Evolutionary conservation across 164 flowering plant species (phyloP), one percentile per base, ranked within the genome.

Genomic region (Taxillus chinensis): DNA sequence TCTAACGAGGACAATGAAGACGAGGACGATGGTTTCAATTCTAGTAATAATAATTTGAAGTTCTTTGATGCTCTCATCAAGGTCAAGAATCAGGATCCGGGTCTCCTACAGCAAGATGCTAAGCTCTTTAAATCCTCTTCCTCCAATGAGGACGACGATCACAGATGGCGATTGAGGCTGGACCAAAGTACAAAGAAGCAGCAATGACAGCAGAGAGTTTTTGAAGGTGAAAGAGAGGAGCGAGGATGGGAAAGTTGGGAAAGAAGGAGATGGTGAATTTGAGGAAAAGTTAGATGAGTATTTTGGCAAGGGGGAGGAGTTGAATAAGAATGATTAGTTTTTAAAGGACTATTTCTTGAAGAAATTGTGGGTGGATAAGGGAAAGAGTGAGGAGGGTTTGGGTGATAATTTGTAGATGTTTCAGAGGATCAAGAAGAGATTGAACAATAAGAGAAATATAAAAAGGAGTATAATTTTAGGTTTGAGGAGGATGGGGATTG

Each of bases 351-450:
- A 61, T 68, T 76, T 87, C 17, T 7, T 41, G 77, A 86, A 86
- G 3, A 80, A 79, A 62, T 61, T 78, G 86, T 90, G 92, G 93
- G 46, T 77, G 5, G 84, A 73, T 38, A 71, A 83, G 69, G 79
- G 67, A 27, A 61, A 60, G 16, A 71, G 72, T 63, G 72, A 57
- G 17, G 62, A 65, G 37, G 54, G 49, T 39, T 42, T 58, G 39
- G 67, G 39, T n/a, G 82, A 72, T 5, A 86, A 82, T 55, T 58
- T 78, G 55, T 57, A 63, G 39, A 72, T 37, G 10, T 3, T 83
- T 5, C 79, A 75, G 87, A 81, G 60, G 96, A 92, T 64, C 96
- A 90, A 65, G 84, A 75, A 41, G 92, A 76, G 78, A 48, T 87
- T 17, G 84, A 84, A 67, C 72, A 60, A 78, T 91, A 84, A 67